Conservation (phyloP, 768 basidiomycete species). For the Butyriboletus loyo region DNA sequence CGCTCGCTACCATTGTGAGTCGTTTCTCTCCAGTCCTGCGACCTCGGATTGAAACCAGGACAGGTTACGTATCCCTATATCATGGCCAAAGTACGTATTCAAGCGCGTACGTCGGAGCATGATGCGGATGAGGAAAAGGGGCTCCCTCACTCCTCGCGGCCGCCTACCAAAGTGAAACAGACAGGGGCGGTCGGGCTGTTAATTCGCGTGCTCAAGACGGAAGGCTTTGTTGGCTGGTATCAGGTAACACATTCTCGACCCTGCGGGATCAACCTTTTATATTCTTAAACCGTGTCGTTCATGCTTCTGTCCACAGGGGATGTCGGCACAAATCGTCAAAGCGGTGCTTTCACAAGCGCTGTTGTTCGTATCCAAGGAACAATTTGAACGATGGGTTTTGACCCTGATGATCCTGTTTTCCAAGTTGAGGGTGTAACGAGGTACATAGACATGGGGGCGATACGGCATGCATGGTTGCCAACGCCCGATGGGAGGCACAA, state of each 20-base stretch:
- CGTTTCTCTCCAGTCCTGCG: background rate
- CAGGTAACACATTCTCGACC: conserved; percentile 50
- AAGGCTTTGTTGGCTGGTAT: conserved; percentile 94
- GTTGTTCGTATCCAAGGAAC: conserved; percentile 96
- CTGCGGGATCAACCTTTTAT: background rate
- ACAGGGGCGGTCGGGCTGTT: conserved; percentile 79
- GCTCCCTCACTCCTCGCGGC: background rate
- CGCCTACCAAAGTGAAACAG: conserved; percentile 40
- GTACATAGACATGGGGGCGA: no score
- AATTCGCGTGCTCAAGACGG: conserved; percentile 60
- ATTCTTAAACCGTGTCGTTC: background rate
- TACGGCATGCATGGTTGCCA: background rate
- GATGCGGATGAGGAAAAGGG: conserved; percentile 35
- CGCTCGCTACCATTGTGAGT: conserved; percentile 88
- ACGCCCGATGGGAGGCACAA: no score
- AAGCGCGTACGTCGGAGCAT: conserved; percentile 67
- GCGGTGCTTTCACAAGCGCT: conserved; percentile 94
- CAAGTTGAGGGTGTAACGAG: conserved; percentile 21
- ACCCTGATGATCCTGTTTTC: conserved; percentile 59
- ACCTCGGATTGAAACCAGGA: background rate
- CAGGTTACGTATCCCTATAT: conserved; percentile 95
- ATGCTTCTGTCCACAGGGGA: conserved; percentile 57
- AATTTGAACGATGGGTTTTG: conserved; percentile 88
- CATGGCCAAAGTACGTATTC: conserved; percentile 95
- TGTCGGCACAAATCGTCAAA: conserved; percentile 94